phyloP scores from a whole-genome alignment of 805 yeast genomes.

The Cyberlindnera bimundalis region DNA sequence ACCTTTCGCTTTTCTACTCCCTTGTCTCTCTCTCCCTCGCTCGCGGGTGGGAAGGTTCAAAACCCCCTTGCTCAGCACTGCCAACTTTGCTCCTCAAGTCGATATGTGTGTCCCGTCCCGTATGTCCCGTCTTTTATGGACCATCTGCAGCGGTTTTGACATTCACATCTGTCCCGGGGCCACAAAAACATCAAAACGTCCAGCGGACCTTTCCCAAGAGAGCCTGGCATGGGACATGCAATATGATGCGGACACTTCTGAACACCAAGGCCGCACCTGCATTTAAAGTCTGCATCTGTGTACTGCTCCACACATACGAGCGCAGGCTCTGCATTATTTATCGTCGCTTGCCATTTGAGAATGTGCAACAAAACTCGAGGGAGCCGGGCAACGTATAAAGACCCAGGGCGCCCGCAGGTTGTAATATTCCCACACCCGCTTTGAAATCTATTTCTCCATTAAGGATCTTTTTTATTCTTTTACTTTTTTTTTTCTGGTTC shows the following conservation, averaged over 20 bases:
- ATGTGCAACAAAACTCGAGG: conserved; percentile 6
- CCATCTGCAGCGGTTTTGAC: too few relatives aligned
- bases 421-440: too few relatives aligned
- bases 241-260: background rate
- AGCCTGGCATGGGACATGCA: conserved; percentile 5
- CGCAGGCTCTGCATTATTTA: conserved; percentile 11
- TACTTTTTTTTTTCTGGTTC: background rate
- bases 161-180: background rate
- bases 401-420: conserved; percentile 3
- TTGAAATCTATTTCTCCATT: too few relatives aligned
- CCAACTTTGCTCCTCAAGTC: too few relatives aligned
- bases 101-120: too few relatives aligned
- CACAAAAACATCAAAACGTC: background rate
- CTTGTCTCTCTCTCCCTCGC: too few relatives aligned
- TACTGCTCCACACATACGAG: conserved; percentile 13
- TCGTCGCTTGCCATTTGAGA: conserved; percentile 11
- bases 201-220: background rate
- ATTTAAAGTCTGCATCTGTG: conserved; percentile 6
- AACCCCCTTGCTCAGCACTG: too few relatives aligned
- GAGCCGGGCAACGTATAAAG: conserved; percentile 6
- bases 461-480: background rate
- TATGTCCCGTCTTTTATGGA: too few relatives aligned
- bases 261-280: conserved; percentile 7
- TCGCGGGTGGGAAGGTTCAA: too few relatives aligned
- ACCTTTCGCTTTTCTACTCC: too few relatives aligned